These are phyloP conservation scores for Tilletia indica DNA, from an alignment of 1,284 basidiomycete species.

Conservation along the genomic window DNA sequence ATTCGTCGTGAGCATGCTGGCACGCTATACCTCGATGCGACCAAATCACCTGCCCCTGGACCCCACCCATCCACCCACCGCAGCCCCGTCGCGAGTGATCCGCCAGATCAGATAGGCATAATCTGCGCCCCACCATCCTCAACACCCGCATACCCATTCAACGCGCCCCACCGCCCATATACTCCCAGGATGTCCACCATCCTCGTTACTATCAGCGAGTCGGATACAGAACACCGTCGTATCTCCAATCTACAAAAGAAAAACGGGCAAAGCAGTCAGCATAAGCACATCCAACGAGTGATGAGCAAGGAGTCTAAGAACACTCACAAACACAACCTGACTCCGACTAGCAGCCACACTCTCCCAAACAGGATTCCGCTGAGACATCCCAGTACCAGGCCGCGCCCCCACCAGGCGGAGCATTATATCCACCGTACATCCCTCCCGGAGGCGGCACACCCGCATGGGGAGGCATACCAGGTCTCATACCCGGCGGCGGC, in stretches of 20 bases:
- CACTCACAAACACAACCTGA: slow-evolving; percentile 48
- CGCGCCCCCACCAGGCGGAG: slow-evolving; percentile 23
- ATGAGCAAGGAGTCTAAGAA: not conserved
- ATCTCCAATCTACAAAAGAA: slow-evolving; percentile 30
- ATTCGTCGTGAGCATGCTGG: not conserved
- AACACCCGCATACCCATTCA: slow-evolving; percentile 3
- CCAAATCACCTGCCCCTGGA: not conserved
- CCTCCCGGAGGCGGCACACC: slow-evolving; percentile 24
- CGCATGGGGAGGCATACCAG: slow-evolving; percentile 22
- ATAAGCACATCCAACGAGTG: not conserved
- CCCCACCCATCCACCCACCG: not conserved
- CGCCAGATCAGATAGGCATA: slow-evolving; percentile 7
- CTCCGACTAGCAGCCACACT: slow-evolving; percentile 46
- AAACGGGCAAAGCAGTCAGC: not conserved
- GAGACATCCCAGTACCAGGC: slow-evolving; percentile 9
- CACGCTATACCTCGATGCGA: not conserved
- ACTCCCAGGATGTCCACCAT: not conserved
- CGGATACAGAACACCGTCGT: slow-evolving; percentile 46
- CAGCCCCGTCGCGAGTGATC: not conserved
- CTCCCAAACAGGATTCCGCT: slow-evolving; percentile 49
- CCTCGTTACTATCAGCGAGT: slow-evolving; percentile 21
- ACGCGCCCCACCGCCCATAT: not conserved
- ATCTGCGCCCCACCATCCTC: slow-evolving; percentile 3
- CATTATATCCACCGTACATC: slow-evolving; percentile 35
- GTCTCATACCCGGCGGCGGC: slow-evolving; percentile 15